A percentile compares a stretch with the other conserved stretches of the same genome.
phyloP scores from a whole-genome alignment of 495 filamentous ascomycete genomes.

The Evansstolkia leycettana region DNA sequence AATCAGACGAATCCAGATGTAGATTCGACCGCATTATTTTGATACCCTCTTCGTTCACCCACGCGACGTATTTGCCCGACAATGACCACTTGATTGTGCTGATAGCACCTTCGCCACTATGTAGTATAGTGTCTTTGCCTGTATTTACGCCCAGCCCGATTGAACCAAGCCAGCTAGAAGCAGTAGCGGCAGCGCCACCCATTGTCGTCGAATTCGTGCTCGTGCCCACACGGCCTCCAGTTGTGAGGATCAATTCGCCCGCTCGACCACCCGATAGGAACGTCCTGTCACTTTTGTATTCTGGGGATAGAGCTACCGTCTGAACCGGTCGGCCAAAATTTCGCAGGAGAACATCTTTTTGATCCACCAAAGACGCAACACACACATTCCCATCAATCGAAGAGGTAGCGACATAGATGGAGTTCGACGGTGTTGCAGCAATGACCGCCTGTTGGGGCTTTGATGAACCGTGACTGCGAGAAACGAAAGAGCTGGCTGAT shows the following conservation, averaged over 20 bases:
- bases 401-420: conserved; percentile 82
- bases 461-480: conserved; percentile 28
- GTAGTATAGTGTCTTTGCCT: conserved; percentile 79
- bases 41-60: conserved; percentile 92
- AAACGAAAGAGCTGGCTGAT: conserved; percentile 31
- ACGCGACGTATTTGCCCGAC: conserved; percentile 80
- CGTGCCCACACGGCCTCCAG: conserved; percentile 62
- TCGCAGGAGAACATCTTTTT: conserved; percentile 71
- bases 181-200: conserved; percentile 63
- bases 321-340: conserved; percentile 91
- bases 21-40: conserved; percentile 93
- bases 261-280: conserved; percentile 87
- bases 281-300: conserved; percentile 75
- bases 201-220: conserved; percentile 71
- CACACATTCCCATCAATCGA: conserved; percentile 95
- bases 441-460: conserved; percentile 25
- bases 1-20: conserved; percentile 61
- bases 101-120: conserved; percentile 86
- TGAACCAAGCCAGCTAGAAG: conserved; percentile 83
- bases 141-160: conserved; percentile 66
- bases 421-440: conserved; percentile 64
- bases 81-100: conserved; percentile 85
- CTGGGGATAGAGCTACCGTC: conserved; percentile 79
- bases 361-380: conserved; percentile 65
- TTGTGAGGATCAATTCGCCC: conserved; percentile 81